Percentiles rank a stretch among this genome's conserved stretches.
phyloP scores from a whole-genome alignment of 148 eudicot species.

The Dianthus caryophyllus region DNA sequence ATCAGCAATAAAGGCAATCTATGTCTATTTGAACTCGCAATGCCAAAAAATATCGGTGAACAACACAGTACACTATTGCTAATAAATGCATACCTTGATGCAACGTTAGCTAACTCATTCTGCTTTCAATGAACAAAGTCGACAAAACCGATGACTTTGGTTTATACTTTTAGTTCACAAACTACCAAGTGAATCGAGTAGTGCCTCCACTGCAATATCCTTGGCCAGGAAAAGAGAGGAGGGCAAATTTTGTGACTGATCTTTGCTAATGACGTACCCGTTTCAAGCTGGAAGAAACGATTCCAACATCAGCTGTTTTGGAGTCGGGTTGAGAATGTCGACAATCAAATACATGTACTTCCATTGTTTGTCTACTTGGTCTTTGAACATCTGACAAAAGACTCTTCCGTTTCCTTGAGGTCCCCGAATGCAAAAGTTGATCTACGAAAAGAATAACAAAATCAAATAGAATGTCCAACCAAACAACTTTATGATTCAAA shows the following conservation, averaged over 20 bases:
- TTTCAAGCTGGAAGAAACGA: slow-evolving; percentile 65
- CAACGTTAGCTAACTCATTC: slow-evolving; percentile 10
- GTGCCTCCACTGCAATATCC: background rate
- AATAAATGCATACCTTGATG: background rate
- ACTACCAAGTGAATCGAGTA: background rate
- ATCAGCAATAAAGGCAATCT: background rate
- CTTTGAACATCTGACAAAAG: slow-evolving; percentile 79
- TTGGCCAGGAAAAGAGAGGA: background rate
- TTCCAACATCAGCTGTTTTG: slow-evolving; percentile 52
- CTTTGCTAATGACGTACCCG: background rate
- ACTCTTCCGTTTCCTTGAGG: slow-evolving; percentile 75
- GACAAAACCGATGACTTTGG: background rate
- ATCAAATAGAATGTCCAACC: background rate
- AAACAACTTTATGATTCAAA: slow-evolving; percentile 1
- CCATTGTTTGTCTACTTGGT: slow-evolving; percentile 65
- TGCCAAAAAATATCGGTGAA: background rate
- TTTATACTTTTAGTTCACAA: background rate
- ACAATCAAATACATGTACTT: slow-evolving; percentile 61
- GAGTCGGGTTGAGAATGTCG: slow-evolving; percentile 58
- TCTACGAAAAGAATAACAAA: slow-evolving; percentile 32
- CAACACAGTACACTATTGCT: slow-evolving; percentile 2
- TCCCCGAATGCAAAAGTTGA: slow-evolving; percentile 67
- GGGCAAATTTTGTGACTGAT: background rate
- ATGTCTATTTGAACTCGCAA: background rate
- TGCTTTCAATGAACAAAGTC: slow-evolving; percentile 6